Percentiles rank a stretch among this genome's conserved stretches.
Evolutionary conservation across 768 basidiomycete species (phyloP).

Genomic region (Amanita exitialis): DNA sequence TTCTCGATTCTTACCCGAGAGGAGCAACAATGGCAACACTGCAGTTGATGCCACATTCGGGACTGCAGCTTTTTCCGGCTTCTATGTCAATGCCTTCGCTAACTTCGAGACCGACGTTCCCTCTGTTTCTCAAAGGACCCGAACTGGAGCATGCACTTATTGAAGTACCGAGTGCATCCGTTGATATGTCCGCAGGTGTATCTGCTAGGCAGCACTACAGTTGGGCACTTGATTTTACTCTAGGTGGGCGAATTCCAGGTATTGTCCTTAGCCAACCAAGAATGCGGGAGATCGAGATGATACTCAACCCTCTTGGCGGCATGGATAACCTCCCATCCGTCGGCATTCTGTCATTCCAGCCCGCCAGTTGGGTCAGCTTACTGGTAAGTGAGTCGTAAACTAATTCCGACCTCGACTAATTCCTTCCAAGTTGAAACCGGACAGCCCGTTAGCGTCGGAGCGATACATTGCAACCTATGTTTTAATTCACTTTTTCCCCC

Average conservation of each 20-base stretch:
- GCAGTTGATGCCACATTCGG: conserved; percentile 24
- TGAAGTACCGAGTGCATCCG: conserved; percentile 22
- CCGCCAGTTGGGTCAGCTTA: conserved; percentile 57
- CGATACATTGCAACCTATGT: conserved; percentile 64
- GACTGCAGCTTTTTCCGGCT: conserved; percentile 27
- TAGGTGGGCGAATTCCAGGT: conserved; percentile 38
- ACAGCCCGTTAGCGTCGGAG: conserved; percentile 37
- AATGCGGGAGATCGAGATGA: conserved; percentile 62
- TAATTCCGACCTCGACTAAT: background rate
- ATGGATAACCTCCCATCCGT: conserved; percentile 31
- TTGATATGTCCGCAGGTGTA: conserved; percentile 9
- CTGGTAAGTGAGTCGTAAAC: conserved; percentile 29
- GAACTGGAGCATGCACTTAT: conserved; percentile 46
- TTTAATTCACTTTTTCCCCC: conserved; percentile 14
- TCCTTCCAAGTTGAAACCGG: conserved; percentile 40
- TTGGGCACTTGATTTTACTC: conserved; percentile 72
- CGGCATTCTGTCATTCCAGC: conserved; percentile 34
- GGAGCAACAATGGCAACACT: conserved; percentile 53
- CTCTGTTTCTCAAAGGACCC: conserved; percentile 34
- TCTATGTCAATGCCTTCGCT: conserved; percentile 37
- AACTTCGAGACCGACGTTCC: conserved; percentile 40
- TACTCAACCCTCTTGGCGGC: conserved; percentile 46
- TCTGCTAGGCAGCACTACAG: conserved; percentile 22
- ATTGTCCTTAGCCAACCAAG: conserved; percentile 66
- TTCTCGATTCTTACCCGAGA: conserved; percentile 27